Evolutionary conservation across 345 rosid genomes (phyloP).

Genomic region (Angophora floribunda): DNA sequence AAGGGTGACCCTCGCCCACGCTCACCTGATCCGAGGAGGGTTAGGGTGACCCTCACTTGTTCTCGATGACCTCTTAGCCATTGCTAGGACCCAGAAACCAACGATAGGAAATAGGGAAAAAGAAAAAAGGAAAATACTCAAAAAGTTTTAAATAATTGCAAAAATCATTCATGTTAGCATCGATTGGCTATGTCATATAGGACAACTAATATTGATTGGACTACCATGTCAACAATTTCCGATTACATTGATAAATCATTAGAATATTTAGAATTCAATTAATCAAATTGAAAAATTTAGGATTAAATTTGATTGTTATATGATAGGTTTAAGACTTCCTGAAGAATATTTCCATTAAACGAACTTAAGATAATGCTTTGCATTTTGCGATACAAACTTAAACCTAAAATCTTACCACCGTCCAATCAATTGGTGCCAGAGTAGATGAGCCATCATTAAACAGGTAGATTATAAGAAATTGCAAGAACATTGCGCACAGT

Average conservation of each 20-base stretch:
- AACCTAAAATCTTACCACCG: background rate
- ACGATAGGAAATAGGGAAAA: background rate
- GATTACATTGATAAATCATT: background rate
- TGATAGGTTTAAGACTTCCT: background rate
- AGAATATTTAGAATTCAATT: background rate
- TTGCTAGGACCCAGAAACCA: background rate
- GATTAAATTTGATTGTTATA: background rate
- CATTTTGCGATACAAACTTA: background rate
- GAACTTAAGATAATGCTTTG: background rate
- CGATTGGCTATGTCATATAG: rapidly evolving
- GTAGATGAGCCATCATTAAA: background rate
- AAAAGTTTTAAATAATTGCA: background rate
- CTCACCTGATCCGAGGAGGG: background rate
- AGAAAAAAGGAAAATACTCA: background rate
- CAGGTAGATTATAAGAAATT: background rate
- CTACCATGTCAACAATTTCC: background rate
- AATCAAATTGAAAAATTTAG: background rate
- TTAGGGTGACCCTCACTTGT: background rate
- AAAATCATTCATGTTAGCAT: background rate
- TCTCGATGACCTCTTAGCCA: background rate
- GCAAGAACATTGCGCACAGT: background rate
- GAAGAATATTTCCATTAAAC: background rate
- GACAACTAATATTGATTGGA: background rate
- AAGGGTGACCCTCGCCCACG: background rate
- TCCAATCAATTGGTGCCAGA: background rate